phyloP scores from a whole-genome alignment of 208 protist genomes.

The Blechomonas ayalai region DNA sequence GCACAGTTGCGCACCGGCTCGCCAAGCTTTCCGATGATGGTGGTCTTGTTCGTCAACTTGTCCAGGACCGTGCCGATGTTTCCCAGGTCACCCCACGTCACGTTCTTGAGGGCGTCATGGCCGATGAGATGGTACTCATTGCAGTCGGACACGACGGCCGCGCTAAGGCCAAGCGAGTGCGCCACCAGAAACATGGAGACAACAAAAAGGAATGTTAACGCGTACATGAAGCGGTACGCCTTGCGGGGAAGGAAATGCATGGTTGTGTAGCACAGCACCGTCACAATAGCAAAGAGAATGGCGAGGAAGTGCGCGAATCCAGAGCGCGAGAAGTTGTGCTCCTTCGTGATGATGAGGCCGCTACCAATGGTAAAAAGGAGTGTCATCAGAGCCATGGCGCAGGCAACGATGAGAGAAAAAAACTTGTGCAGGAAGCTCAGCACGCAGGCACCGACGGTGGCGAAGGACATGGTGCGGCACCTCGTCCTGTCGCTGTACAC shows the following conservation, averaged over 20 bases:
- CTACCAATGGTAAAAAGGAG: slow-evolving; percentile 57
- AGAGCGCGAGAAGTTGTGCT: slow-evolving; percentile 38
- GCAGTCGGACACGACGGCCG: slow-evolving; percentile 54
- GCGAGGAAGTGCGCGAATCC: slow-evolving; percentile 75
- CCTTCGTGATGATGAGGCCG: slow-evolving; percentile 32
- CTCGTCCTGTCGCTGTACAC: background rate
- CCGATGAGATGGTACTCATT: slow-evolving; percentile 10
- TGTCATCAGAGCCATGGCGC: slow-evolving; percentile 48
- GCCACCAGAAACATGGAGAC: slow-evolving; percentile 45
- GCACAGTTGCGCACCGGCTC: slow-evolving; percentile 39
- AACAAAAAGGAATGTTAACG: slow-evolving; percentile 55
- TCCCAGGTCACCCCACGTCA: slow-evolving; percentile 5
- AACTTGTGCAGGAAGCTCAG: slow-evolving; percentile 64
- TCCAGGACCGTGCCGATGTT: slow-evolving; percentile 11
- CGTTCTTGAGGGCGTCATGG: slow-evolving; percentile 14
- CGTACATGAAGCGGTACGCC: slow-evolving; percentile 72
- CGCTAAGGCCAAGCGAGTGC: slow-evolving; percentile 60
- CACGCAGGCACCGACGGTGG: background rate
- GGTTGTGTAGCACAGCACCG: slow-evolving; percentile 47
- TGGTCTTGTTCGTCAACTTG: slow-evolving; percentile 15
- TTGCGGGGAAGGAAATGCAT: slow-evolving; percentile 77
- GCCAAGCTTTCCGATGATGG: slow-evolving; percentile 37
- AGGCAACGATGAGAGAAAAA: slow-evolving; percentile 68
- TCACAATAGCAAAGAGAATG: slow-evolving; percentile 46
- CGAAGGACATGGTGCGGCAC: background rate